These are phyloP conservation scores for Panaeolus cyanescens DNA, from an alignment of 768 basidiomycete species.

Conservation along the genomic window DNA sequence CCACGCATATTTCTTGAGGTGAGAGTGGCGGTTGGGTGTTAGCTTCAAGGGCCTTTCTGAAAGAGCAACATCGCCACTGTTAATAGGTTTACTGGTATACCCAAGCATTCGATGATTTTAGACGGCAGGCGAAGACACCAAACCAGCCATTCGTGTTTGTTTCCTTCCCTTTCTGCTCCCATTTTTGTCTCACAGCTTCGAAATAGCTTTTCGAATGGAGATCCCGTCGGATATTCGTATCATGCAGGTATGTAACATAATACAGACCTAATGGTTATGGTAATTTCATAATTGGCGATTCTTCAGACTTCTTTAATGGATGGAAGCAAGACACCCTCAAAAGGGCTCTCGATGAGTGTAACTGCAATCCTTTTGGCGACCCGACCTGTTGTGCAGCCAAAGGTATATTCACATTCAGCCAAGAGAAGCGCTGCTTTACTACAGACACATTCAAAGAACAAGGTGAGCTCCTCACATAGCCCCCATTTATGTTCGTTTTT, in stretches of 20 bases:
- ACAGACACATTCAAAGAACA: conserved; percentile 35
- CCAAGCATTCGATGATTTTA: conserved; percentile 28
- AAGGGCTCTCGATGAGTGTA: conserved; percentile 44
- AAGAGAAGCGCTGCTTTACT: conserved; percentile 32
- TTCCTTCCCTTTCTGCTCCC: neutral
- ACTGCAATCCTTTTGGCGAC: conserved; percentile 38
- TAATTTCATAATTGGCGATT: conserved; percentile 20
- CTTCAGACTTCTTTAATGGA: conserved; percentile 38
- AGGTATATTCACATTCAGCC: conserved; percentile 34
- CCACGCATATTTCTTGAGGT: conserved; percentile 48
- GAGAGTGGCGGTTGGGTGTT: neutral
- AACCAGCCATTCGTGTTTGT: conserved; percentile 49
- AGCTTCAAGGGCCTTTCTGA: neutral
- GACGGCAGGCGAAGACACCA: conserved; percentile 39
- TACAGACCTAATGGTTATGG: neutral
- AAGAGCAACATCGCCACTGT: neutral
- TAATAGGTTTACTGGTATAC: conserved; percentile 45
- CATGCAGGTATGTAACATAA: conserved; percentile 27
- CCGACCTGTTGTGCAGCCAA: conserved; percentile 31
- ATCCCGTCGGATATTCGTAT: conserved; percentile 56
- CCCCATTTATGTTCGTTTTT: neutral
- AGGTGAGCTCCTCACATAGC: conserved; percentile 20
- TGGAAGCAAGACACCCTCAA: conserved; percentile 48
- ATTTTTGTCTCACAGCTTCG: neutral
- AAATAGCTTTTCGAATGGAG: conserved; percentile 55